Base-by-base conservation (phyloP, 73 alveolate genomes). In the Blepharisma japonicum region DNA sequence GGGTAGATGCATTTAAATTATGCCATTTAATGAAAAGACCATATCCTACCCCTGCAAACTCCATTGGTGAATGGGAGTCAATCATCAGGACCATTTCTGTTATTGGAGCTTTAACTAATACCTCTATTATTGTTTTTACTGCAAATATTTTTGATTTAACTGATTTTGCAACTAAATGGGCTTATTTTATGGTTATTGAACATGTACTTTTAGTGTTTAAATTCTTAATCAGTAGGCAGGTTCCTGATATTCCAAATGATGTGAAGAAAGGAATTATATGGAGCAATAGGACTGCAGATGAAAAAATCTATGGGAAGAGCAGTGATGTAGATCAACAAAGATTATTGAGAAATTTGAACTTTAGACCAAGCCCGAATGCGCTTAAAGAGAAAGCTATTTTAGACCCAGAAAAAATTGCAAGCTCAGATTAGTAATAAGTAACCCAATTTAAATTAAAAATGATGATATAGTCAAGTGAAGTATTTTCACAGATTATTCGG, bases 1-100 rank as follows among this genome's bases (percentile, higher is more conserved):
- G 66, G 5, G 80, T 70, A 11, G 80, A 70, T 5, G 70, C 80
- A 9, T 70, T 70, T 70, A 70, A 70, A 47, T 70, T 70, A 25
- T 45, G 56, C 42, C 14, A 70, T 70, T 70, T 70, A 45, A 70
- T 21, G 9, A 39, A 45, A 70, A 70, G 80, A 45, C 80, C 80
- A 2, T 70, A 45, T 5, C 80, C 80, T 14, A 45, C 56, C 11
- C 68, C 68, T n/a, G 80, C 80, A n/a, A 45, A 47, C 27, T 39
- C 56, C 2, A 70, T 70, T n/a, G 80, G 80, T 14, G 80, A 45
- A 45, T 70, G 80, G 6, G 66, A 70, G n/a, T 11, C 32, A 39
- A 45, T 70, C 27, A 45, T 70, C 0, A 25, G 39, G 46, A 45
- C 42, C 20, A 21, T 70, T 9, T 70, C 80, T 9, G 23, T 70